Base-by-base conservation (phyloP, 1,139 yeast genomes). In the Yamadazyma dendronema region DNA sequence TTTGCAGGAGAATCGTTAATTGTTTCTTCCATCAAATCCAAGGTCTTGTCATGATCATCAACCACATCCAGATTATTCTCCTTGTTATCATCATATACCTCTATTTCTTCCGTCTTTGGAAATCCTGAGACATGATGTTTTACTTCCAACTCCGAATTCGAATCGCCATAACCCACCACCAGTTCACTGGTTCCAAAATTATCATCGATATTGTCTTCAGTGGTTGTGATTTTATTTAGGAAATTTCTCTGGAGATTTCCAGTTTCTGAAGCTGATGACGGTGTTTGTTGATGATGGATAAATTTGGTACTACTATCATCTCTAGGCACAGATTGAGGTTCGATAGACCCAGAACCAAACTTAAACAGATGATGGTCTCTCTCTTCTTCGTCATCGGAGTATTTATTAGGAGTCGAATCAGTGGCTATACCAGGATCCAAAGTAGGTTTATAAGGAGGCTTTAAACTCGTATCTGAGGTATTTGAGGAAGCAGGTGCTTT, bases 361-460 rank as follows among this genome's bases (percentile, higher is more conserved):
- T 15, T 17, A 12, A 28, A 12, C 10, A 12, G 13, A 19, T 23
- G 27, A 21, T 31, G 11, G n/a, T 28, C 23, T 5, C 9, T 9
- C 9, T 19, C 22, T 7, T 19, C 6, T 17, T 28, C 12, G 14
- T 19, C 17, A 28, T 33, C 28, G 14, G 17, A 14, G 11, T n/a
- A n/a, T n/a, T n/a, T n/a, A n/a, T n/a, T n/a, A n/a, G n/a, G 11
- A 15, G 11, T n/a, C 11, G 17, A 32, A n/a, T n/a, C n/a, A n/a
- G n/a, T 21, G 13, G 12, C 12, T 35, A 62, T 62, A 0, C 74
- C 75, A 0, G 78, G 79, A 41, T 73, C 77, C 40, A 72, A 55
- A 7, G 66, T 63, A 13, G 60, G 37, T 35, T 48, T 49, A 36
- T 43, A 54, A 30, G 44, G 23, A 10, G 39, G 36, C 9, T 28